Conservation (phyloP, 352 stramenopile genomes). For the Pythium brachiatum region DNA sequence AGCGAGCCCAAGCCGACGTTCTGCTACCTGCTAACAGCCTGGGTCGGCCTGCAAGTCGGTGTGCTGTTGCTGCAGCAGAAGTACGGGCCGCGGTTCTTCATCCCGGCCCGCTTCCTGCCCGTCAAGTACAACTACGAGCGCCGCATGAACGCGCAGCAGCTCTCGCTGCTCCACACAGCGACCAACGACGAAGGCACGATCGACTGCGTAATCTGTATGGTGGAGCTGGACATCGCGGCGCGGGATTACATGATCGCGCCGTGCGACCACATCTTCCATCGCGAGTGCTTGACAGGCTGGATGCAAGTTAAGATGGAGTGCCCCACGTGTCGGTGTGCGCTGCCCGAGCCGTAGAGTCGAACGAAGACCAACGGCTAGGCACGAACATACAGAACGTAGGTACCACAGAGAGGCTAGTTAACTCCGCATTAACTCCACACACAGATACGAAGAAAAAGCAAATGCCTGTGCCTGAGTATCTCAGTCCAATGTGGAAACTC, state of each 20-base stretch:
- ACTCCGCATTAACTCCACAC: not conserved
- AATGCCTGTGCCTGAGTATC: no score
- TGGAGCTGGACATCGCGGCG: constrained; percentile 71
- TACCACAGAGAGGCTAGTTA: not conserved
- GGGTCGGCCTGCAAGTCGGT: constrained; percentile 92
- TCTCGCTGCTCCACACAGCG: constrained; percentile 56
- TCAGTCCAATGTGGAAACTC: no score
- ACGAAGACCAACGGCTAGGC: not conserved
- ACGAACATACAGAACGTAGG: not conserved
- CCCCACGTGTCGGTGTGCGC: constrained; percentile 90
- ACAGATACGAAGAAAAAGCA: no score
- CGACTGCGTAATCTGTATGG: constrained; percentile 88
- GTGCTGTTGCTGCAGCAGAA: constrained; percentile 91
- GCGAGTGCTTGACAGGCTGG: constrained; percentile 93
- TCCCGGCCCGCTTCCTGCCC: constrained; percentile 93
- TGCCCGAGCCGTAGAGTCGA: constrained; percentile 77
- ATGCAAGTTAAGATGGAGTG: constrained; percentile 99
- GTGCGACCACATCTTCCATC: constrained; percentile 97
- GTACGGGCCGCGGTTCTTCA: constrained; percentile 94
- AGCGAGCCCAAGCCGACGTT: constrained; percentile 61
- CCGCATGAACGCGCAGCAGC: constrained; percentile 62
- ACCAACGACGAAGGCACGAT: constrained; percentile 64
- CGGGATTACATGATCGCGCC: constrained; percentile 95
- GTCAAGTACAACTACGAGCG: constrained; percentile 98
- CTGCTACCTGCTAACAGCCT: constrained; percentile 82